Evolutionary conservation across 2,329 filamentous ascomycete species (phyloP), one percentile per base, ranked within the genome.

Genomic region (Aspergillus pseudoviridinutans): DNA sequence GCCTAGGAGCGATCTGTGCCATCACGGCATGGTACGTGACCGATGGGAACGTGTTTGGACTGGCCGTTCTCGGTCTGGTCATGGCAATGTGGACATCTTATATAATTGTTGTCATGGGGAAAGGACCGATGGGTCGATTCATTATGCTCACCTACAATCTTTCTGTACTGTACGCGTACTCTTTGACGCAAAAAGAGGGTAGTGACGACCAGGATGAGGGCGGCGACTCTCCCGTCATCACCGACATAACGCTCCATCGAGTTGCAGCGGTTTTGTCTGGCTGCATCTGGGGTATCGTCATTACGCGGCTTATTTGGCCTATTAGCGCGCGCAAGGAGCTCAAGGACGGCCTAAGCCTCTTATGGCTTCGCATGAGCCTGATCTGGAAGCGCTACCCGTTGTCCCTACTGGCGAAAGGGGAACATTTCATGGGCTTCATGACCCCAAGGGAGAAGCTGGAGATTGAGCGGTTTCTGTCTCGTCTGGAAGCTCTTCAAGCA

Each of bases 111-210:
- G 90, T 88, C 28, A 83, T 87, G 68, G 88, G 89, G 49, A 93
- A 93, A 71, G 92, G 90, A 0, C 92, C 93, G 0, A 88, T 97
- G 75, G 93, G 92, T 46, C 87, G 94, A 53, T 97, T 97, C 70
- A 94, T 95, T 61, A 84, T 97, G 69, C 83, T 99, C 49, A 96
- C 93, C 1, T 99, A 97, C 80, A 99, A 99, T 69, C 87, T 99
- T 47, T 93, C 91, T 20, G 91, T 91, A 7, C 82, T 99, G 2
- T 99, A 99, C 72, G 91, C 92, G 9, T 99, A 97, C 76, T 94
- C 90, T 54, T 81, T 97, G 9, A 88, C 89, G 0, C 87, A 91
- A 61, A 84, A 84, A 60, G 91, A 96, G 50, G 85, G 89, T 4
- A 88, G 91, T 55, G 87, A 95, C 57, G 91, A 95, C 49, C 81